phyloP scores from a whole-genome alignment of 2,329 filamentous ascomycete species.

The Zasmidium angulare region DNA sequence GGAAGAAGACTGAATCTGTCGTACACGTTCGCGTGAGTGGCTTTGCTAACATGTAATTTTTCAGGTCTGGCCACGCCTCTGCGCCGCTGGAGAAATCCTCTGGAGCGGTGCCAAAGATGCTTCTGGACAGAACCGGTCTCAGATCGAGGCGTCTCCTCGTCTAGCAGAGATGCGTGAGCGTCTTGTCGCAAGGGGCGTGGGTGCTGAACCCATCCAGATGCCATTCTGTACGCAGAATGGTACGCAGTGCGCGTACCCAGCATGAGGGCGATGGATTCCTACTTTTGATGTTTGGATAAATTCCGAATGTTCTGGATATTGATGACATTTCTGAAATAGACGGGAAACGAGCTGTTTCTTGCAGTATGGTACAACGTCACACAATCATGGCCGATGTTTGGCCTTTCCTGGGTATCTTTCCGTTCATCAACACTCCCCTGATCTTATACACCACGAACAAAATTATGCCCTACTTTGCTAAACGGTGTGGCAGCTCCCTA shows the following conservation, averaged over 20 bases:
- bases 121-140: conserved; percentile 66
- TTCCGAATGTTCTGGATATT: too few species aligned
- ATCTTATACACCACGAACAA: neutral
- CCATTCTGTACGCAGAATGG: conserved; percentile 67
- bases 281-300: neutral
- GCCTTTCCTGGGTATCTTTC: neutral
- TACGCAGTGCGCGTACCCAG: conserved; percentile 43
- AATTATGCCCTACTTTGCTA: neutral
- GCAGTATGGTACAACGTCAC: neutral
- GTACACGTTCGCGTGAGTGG: too few species aligned
- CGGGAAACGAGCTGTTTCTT: neutral
- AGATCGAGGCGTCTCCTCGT: conserved; percentile 67
- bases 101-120: conserved; percentile 71
- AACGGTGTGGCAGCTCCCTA: too few species aligned
- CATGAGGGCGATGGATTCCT: neutral
- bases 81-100: conserved; percentile 73
- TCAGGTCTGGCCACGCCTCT: conserved; percentile 70
- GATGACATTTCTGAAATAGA: too few species aligned
- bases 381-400: neutral
- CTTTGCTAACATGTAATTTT: neutral
- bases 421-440: neutral
- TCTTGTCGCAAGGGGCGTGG: conserved; percentile 66
- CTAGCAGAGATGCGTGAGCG: conserved; percentile 75
- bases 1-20: too few species aligned
- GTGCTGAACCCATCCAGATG: conserved; percentile 68